These are phyloP conservation scores for Cryptococcus sp. DNA, from an alignment of 1,284 basidiomycete species.

Conservation along the genomic window DNA sequence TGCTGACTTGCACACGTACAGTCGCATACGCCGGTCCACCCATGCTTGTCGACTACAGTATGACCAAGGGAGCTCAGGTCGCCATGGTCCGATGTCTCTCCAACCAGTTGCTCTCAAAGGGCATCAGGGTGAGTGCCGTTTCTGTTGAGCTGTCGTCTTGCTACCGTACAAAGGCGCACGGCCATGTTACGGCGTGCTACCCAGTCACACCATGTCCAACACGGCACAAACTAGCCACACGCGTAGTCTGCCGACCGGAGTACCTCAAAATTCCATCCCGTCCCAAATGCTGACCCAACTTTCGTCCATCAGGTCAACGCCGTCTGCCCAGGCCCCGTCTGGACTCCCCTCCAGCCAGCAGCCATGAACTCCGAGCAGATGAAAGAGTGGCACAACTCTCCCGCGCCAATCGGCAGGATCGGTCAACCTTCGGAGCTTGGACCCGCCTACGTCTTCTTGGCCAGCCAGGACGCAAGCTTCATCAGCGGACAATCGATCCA, in stretches of 20 bases:
- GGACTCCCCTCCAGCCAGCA: slow-evolving; percentile 47
- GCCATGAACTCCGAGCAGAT: slow-evolving; percentile 46
- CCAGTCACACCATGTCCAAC: too few relatives aligned
- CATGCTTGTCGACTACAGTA: slow-evolving; percentile 60
- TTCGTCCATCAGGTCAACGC: slow-evolving; percentile 21
- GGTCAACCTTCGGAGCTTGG: slow-evolving; percentile 54
- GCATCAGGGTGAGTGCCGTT: slow-evolving; percentile 45
- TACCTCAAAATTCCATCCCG: too few relatives aligned
- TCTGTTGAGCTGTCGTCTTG: neutral
- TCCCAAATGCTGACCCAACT: neutral
- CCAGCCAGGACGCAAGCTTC: slow-evolving; percentile 44
- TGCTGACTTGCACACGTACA: neutral
- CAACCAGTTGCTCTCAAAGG: slow-evolving; percentile 60
- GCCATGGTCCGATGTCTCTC: slow-evolving; percentile 62
- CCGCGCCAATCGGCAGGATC: slow-evolving; percentile 49
- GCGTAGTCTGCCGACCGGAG: too few relatives aligned
- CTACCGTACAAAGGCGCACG: too few relatives aligned
- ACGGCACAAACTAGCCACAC: too few relatives aligned
- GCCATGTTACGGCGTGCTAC: neutral
- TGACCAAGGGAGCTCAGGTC: slow-evolving; percentile 63
- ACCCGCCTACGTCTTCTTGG: slow-evolving; percentile 52
- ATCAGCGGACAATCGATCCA: slow-evolving; percentile 51
- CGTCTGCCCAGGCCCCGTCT: slow-evolving; percentile 35
- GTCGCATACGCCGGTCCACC: slow-evolving; percentile 47
- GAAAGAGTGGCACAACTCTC: slow-evolving; percentile 42